Evolutionary conservation across 495 filamentous ascomycete species (phyloP).

Genomic region (Venustampulla echinocandica): DNA sequence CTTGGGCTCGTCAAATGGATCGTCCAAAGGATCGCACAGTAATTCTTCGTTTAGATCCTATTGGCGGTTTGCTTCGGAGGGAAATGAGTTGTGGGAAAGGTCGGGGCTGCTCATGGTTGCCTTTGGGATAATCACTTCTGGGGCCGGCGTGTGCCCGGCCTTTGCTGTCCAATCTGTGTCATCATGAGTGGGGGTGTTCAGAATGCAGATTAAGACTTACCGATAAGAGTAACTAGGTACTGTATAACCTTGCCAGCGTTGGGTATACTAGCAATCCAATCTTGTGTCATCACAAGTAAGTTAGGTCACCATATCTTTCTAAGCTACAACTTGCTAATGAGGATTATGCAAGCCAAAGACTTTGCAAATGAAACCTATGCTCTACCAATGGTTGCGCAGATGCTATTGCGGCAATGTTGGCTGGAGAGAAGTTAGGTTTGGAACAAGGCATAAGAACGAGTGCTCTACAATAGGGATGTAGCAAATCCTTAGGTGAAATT

Average conservation of each 20-base stretch:
- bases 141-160: not conserved
- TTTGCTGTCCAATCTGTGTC: conserved; percentile 12
- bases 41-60: no score
- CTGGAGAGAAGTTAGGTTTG: no score
- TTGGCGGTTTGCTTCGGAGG: not conserved
- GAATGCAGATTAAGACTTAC: conserved; percentile 5
- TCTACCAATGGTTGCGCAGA: no score
- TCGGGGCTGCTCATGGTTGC: conserved; percentile 10
- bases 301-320: conserved; percentile 4
- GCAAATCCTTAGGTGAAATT: no score
- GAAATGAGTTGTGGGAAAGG: conserved; percentile 11
- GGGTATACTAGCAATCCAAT: conserved; percentile 3
- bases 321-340: conserved; percentile 9
- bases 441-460: no score
- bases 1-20: conserved; percentile 7
- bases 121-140: not conserved
- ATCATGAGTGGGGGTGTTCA: conserved; percentile 7
- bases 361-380: conserved; percentile 12
- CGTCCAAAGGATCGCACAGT: not conserved
- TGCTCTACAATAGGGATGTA: no score
- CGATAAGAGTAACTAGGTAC: conserved; percentile 2
- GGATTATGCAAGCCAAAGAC: no score
- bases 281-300: conserved; percentile 9
- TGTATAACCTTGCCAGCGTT: not conserved
- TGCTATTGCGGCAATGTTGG: no score